Base-by-base conservation (phyloP, 345 rosid species). In the Eucalyptus fibrosa region DNA sequence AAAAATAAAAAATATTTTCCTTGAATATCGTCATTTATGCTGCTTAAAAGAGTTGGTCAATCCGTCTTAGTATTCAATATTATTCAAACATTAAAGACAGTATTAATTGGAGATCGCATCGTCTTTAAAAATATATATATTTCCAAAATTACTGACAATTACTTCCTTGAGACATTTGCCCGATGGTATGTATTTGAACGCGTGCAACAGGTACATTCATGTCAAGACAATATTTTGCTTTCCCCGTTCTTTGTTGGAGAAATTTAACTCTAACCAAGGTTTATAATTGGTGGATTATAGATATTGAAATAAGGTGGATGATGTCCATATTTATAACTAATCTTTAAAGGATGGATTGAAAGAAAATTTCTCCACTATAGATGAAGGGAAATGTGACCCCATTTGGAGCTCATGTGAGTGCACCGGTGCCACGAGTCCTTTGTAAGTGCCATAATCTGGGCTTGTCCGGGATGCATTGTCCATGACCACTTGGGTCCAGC, bases 1-100 rank as follows among this genome's bases (percentile, higher is more conserved):
- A 26, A 56, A 51, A 17, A 8, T 4, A 3, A 50, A 18, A 9
- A 10, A 4, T 26, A 0, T 19, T 26, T 26, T 59, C 67, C 30
- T 11, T 10, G 1, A 28, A 62, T 62, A 30, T 28, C 10, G 1
- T 62, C 2, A 62, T 60, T 3, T 60, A 60, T 12, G 32, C 32
- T 28, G 17, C 16, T 28, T 60, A 60, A 60, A 60, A 60, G 32
- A 28, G 15, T 13, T 28, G 32, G 1, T 62, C 34, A 13, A 62
- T 30, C 34, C 4, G 18, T 28, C 69, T 62, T 62, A 28, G 4
- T 62, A 62, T 62, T 62, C 18, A 13, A 30, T 62, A 30, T 8
- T 30, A 62, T 62, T 62, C 32, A 62, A 62, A 59, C 67, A 26
- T 59, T 59, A 59, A 59, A 10, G 67, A 59, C 15, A 1, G 3